Evolutionary conservation across 73 alveolate species (phyloP).

Genomic region (Paraurostyla sp.): DNA sequence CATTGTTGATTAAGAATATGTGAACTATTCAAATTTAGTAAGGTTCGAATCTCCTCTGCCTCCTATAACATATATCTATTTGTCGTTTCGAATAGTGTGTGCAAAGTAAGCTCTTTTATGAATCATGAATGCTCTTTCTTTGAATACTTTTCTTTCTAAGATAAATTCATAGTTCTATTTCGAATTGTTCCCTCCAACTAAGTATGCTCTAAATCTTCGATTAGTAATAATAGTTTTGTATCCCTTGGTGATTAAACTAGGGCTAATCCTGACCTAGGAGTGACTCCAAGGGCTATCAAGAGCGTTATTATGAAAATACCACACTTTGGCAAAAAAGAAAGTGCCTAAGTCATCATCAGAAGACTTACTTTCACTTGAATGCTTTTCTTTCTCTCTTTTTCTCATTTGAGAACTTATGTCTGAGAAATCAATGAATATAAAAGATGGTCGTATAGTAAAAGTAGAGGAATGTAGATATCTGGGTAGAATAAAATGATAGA

Average conservation of each 20-base stretch:
- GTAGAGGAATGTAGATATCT: neutral
- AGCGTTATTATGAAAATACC: conserved; percentile 30
- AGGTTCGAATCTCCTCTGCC: conserved; percentile 31
- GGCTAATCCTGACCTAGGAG: neutral
- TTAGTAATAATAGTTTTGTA: conserved; percentile 29
- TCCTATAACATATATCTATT: conserved; percentile 37
- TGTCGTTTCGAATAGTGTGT: conserved; percentile 13
- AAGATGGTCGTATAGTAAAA: conserved; percentile 9
- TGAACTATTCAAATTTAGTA: neutral
- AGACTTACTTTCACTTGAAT: conserved; percentile 35
- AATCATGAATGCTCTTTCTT: conserved; percentile 20
- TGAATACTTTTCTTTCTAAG: conserved; percentile 12
- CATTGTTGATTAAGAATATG: conserved; percentile 12
- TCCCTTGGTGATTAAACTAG: conserved; percentile 34
- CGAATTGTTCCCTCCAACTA: conserved; percentile 39
- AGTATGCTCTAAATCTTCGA: conserved; percentile 28
- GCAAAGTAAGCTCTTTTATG: conserved; percentile 44
- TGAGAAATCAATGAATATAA: conserved; percentile 14
- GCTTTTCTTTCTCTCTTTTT: conserved; percentile 27
- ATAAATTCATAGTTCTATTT: conserved; percentile 34
- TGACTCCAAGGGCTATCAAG: conserved; percentile 21
- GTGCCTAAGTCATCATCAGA: conserved; percentile 43
- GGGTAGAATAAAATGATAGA: conserved; percentile 20
- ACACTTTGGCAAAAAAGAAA: conserved; percentile 35
- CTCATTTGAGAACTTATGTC: conserved; percentile 37